Evolutionary conservation across 2,329 filamentous ascomycete species (phyloP).

Genomic region (Colletotrichum viniferum): DNA sequence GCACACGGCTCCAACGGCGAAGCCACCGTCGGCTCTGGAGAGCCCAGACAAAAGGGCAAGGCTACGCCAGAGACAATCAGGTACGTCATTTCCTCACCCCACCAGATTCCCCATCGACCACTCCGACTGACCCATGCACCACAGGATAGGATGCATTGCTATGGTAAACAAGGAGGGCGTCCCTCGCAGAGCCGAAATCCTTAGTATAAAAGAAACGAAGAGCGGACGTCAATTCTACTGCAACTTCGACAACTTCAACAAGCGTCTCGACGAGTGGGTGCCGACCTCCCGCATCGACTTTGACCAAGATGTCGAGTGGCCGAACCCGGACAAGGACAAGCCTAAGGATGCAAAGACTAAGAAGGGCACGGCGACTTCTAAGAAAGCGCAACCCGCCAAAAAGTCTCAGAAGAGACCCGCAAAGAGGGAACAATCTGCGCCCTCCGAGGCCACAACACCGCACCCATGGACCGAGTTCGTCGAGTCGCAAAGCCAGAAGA

Average conservation of each 20-base stretch:
- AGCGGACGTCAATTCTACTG: slow-evolving; percentile 91
- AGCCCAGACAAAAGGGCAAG: slow-evolving; percentile 72
- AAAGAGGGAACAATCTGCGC: slow-evolving; percentile 60
- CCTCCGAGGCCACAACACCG: slow-evolving; percentile 58
- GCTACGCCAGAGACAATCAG: slow-evolving; percentile 85
- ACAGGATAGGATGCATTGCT: slow-evolving; percentile 61
- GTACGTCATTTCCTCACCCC: slow-evolving; percentile 49
- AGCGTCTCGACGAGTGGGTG: slow-evolving; percentile 86
- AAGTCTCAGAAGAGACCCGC: slow-evolving; percentile 60
- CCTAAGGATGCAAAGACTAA: slow-evolving; percentile 79
- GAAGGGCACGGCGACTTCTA: slow-evolving; percentile 62
- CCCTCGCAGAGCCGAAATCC: slow-evolving; percentile 88
- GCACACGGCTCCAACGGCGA: slow-evolving; percentile 55
- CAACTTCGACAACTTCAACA: slow-evolving; percentile 99
- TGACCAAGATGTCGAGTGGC: slow-evolving; percentile 92
- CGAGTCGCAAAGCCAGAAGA: slow-evolving; percentile 52
- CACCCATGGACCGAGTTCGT: slow-evolving; percentile 59
- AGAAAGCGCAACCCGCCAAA: slow-evolving; percentile 60
- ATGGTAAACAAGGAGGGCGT: slow-evolving; percentile 76
- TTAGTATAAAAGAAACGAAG: slow-evolving; percentile 92
- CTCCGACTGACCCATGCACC: background rate
- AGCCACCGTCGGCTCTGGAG: slow-evolving; percentile 59
- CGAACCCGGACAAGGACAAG: slow-evolving; percentile 83
- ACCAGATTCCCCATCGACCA: background rate
- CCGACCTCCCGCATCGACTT: slow-evolving; percentile 83